phyloP scores from a whole-genome alignment of 2,329 filamentous ascomycete genomes.

The Lecanicillium sp. region DNA sequence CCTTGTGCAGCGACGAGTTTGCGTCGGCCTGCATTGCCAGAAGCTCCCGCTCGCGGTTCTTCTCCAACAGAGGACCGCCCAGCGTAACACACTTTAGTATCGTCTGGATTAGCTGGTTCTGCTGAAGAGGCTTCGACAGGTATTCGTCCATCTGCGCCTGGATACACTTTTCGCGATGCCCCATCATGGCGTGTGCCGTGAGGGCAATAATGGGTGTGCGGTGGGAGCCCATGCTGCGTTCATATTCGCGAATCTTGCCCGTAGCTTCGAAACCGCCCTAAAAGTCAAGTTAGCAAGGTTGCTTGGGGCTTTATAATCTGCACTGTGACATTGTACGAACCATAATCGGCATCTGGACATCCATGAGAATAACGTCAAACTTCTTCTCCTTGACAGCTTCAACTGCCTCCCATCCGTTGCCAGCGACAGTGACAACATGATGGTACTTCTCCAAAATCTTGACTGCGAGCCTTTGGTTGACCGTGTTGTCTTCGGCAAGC shows the following conservation, averaged over 20 bases:
- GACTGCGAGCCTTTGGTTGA: constrained; percentile 92
- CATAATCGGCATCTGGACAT: constrained; percentile 99
- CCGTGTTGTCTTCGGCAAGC: constrained; percentile 91
- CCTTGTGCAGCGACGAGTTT: constrained; percentile 33
- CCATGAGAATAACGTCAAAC: constrained; percentile 97
- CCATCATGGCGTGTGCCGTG: constrained; percentile 97
- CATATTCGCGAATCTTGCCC: constrained; percentile 91
- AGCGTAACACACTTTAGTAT: constrained; percentile 95
- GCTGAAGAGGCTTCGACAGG: constrained; percentile 90
- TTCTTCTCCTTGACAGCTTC: constrained; percentile 86
- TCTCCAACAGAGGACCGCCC: constrained; percentile 73
- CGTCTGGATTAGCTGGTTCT: constrained; percentile 95
- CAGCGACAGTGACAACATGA: constrained; percentile 83
- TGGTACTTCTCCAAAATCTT: constrained; percentile 98
- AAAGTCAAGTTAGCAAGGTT: constrained; percentile 27
- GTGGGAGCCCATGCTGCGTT: constrained; percentile 69
- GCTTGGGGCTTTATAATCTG: background rate
- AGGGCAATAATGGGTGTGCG: constrained; percentile 93
- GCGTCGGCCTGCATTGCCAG: constrained; percentile 43
- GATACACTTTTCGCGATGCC: constrained; percentile 95
- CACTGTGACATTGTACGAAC: constrained; percentile 37
- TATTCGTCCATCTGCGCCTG: constrained; percentile 99
- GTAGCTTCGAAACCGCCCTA: constrained; percentile 95
- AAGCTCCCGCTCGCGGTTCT: constrained; percentile 57
- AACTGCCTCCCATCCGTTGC: constrained; percentile 89